Evolutionary conservation across 2,329 filamentous ascomycete genomes (phyloP), one percentile per base, ranked within the genome.

Genomic region (Aspergillus unguis): DNA sequence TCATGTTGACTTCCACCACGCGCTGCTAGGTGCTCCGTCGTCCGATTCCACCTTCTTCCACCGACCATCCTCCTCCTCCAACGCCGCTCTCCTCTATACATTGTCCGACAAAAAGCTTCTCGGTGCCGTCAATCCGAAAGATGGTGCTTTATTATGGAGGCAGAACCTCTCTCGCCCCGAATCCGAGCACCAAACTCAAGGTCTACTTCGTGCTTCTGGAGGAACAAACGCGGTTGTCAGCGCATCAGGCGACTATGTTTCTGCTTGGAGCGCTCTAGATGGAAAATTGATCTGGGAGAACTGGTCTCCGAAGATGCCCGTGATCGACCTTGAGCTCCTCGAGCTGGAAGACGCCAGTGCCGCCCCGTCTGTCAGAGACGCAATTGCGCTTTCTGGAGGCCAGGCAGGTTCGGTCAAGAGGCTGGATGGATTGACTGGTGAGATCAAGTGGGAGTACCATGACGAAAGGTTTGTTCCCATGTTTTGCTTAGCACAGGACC

Each of bases 1-100:
- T 76, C 82, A 90, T 64, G 83, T 95, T 70, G 94, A 99, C 75
- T 97, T 91, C 76, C 92, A 97, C 75, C 85, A 95, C 76, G 84
- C 89, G 59, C 85, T 97, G 44, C 78, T 99, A 65, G 94, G 94
- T 65, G 75, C 89, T 35, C 91, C 94, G 50, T 87, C 87, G 69
- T 78, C 83, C 69, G 84, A 89, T 58, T 88, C 90, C 56, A 96
- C 92, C 62, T 95, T 97, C 81, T 97, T 97, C 83, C 90, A 96
- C 75, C 87, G 86, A 62, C 92, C 94, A 36, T 82, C 87, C 65
- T 80, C 83, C 57, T 83, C 86, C 61, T 92, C 92, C 57, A 90
- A 89, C 71, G 92, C 92, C 33, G 92, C 89, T 49, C 80, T 99
- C 35, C 80, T 99, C 48, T 99, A 96, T 71, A 95, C 94, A 0